These are phyloP conservation scores for Citrus cavaleriei DNA, from an alignment of 345 rosid genomes.

Conservation along the genomic window DNA sequence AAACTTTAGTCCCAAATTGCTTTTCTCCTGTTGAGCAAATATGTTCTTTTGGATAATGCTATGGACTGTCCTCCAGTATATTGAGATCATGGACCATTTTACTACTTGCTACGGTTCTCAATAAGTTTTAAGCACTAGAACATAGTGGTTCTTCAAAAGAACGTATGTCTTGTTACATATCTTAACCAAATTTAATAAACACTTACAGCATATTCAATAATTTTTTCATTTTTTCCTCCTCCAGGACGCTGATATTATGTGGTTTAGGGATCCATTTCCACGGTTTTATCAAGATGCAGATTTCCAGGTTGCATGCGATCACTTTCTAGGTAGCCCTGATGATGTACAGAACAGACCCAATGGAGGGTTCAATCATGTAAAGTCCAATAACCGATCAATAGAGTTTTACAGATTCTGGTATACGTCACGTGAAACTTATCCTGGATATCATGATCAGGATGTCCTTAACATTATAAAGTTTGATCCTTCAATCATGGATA, in stretches of 20 bases:
- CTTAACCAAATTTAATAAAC: background rate
- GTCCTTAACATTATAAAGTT: constrained; percentile 64
- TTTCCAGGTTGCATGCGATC: constrained; percentile 87
- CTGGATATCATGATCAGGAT: constrained; percentile 74
- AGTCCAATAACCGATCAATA: constrained; percentile 69
- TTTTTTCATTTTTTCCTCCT: constrained; percentile 13
- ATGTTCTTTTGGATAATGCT: background rate
- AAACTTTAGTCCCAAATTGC: background rate
- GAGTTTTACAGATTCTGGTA: constrained; percentile 83
- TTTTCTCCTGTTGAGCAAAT: background rate
- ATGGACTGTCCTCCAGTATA: background rate
- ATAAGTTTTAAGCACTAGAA: background rate
- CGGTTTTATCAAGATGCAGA: constrained; percentile 61
- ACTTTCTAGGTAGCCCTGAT: constrained; percentile 47
- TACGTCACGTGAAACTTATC: constrained; percentile 48
- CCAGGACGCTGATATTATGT: constrained; percentile 95
- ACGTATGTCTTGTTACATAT: background rate
- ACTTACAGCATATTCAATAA: constrained; percentile 11
- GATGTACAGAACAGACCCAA: constrained; percentile 58
- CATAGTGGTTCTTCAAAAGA: background rate
- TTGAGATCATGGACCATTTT: background rate
- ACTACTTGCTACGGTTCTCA: background rate
- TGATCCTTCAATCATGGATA: constrained; percentile 37
- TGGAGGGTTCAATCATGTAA: constrained; percentile 70
- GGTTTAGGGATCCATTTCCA: constrained; percentile 85